Evolutionary conservation across 2,329 filamentous ascomycete genomes (phyloP).

Genomic region (Coniochaeta hoffmannii): DNA sequence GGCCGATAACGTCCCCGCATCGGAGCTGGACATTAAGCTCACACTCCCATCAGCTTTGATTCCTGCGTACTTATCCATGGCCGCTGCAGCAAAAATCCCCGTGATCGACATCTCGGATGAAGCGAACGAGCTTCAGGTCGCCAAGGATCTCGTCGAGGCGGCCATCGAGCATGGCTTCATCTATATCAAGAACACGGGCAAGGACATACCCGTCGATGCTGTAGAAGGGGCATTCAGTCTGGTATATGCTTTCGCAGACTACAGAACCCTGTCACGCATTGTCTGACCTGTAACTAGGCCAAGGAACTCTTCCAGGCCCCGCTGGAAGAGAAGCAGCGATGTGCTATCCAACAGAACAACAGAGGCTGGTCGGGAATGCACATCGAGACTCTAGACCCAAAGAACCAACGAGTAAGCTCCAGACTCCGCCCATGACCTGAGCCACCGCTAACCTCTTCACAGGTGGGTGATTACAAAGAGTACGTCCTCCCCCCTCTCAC

Average conservation of each 20-base stretch:
- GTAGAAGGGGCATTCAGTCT: slow-evolving; percentile 68
- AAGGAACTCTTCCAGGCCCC: slow-evolving; percentile 66
- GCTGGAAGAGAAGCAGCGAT: slow-evolving; percentile 63
- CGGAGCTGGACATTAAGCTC: too few species aligned
- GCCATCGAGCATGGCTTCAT: slow-evolving; percentile 82
- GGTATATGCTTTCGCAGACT: slow-evolving; percentile 38
- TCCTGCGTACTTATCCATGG: neutral
- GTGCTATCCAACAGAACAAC: slow-evolving; percentile 72
- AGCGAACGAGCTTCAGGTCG: slow-evolving; percentile 44
- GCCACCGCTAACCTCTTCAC: slow-evolving; percentile 2
- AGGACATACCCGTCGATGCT: slow-evolving; percentile 57
- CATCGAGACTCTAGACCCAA: slow-evolving; percentile 79
- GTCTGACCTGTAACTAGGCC: slow-evolving; percentile 40
- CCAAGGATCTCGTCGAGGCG: slow-evolving; percentile 68
- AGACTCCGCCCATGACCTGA: neutral
- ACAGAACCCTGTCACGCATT: neutral
- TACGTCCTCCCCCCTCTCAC: slow-evolving; percentile 30
- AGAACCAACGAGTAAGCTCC: slow-evolving; percentile 60
- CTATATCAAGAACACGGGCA: slow-evolving; percentile 71
- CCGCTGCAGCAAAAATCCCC: slow-evolving; percentile 52
- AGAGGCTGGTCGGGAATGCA: slow-evolving; percentile 86
- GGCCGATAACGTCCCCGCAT: too few species aligned
- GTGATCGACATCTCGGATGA: slow-evolving; percentile 71
- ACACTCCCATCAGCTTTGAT: neutral
- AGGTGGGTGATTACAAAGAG: slow-evolving; percentile 88